Conservation (phyloP, 495 filamentous ascomycete genomes). For the Tuber borchii region DNA sequence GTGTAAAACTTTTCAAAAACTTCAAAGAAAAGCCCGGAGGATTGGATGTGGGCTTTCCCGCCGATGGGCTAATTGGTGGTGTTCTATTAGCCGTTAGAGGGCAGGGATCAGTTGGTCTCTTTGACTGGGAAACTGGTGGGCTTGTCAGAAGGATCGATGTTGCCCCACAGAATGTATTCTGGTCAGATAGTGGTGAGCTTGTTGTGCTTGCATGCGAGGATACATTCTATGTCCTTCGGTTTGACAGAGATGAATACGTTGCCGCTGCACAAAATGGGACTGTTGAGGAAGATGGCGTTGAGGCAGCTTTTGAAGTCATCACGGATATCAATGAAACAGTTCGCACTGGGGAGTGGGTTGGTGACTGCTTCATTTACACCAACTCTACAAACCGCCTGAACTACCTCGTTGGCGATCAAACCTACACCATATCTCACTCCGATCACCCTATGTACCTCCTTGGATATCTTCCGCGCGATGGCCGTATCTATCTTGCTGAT, state of each 20-base stretch:
- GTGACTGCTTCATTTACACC: conserved; percentile 98
- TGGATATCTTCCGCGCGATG: conserved; percentile 90
- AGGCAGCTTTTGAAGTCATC: conserved; percentile 91
- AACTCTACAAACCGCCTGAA: conserved; percentile 94
- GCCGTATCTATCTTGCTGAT: conserved; percentile 84
- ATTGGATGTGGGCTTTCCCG: conserved; percentile 91
- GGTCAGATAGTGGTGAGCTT: conserved; percentile 92
- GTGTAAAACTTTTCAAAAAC: conserved; percentile 94
- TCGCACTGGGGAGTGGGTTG: conserved; percentile 94
- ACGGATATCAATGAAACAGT: conserved; percentile 94
- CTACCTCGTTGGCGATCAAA: conserved; percentile 96
- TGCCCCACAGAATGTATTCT: conserved; percentile 76
- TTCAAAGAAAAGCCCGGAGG: conserved; percentile 88
- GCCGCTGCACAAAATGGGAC: conserved; percentile 71
- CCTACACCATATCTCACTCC: conserved; percentile 97
- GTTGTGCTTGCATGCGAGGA: conserved; percentile 92
- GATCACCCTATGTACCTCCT: conserved; percentile 91
- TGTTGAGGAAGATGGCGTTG: conserved; percentile 91
- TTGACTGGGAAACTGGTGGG: conserved; percentile 86
- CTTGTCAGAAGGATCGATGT: conserved; percentile 93
- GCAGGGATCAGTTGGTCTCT: conserved; percentile 88
- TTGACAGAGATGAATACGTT: conserved; percentile 77
- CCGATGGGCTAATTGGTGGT: conserved; percentile 83
- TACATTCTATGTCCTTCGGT: conserved; percentile 88
- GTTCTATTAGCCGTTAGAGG: conserved; percentile 92